Base-by-base conservation (phyloP, 768 basidiomycete species). In the Rubroboletus satanas region DNA sequence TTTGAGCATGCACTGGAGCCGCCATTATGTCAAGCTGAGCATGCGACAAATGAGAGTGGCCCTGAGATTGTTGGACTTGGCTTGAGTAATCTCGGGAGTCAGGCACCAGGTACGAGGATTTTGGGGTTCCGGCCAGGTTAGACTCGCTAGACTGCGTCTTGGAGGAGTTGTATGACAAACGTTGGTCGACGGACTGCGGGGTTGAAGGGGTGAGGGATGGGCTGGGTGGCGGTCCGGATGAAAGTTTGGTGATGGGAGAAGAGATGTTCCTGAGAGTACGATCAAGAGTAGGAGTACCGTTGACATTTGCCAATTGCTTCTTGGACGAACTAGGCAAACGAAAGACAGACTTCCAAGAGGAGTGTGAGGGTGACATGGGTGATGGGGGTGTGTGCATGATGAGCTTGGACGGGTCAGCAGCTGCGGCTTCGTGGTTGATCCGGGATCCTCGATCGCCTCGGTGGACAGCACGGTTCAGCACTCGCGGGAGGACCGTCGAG, bases 81-180 rank as follows among this genome's bases (percentile, higher is more conserved):
- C 31, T 47, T 21, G 46, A 12, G 42, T 49, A 43, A 47, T 45
- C 49, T 23, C 50, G 51, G 9, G 63, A 56, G 51, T 68, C 72
- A 71, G 69, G 62, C 51, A 65, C 61, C 47, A 70, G 66, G 60
- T 57, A 63, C 52, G 66, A 54, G 0, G 72, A 58, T 49, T 70
- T 70, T 57, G 57, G 60, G 5, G 68, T 73, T 45, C 55, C 70
- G 54, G 35, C 58, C 45, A 71, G 73, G 68, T 80, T 82, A 2
- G 87, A 89, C 64, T 89, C 89, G 61, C 79, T 85, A 15, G 90
- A 90, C 57, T 83, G 82, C 2, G 86, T 85, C 59, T 84, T 82
- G 44, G 87, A 90, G 14, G 88, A 90, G 66, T 86, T 89, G 73
- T 82, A 88, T 11, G 90, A 92, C 32, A 82, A 87, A 50, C 88